These are phyloP conservation scores for Naganishia randhawae DNA, from an alignment of 768 basidiomycete species.

Conservation along the genomic window DNA sequence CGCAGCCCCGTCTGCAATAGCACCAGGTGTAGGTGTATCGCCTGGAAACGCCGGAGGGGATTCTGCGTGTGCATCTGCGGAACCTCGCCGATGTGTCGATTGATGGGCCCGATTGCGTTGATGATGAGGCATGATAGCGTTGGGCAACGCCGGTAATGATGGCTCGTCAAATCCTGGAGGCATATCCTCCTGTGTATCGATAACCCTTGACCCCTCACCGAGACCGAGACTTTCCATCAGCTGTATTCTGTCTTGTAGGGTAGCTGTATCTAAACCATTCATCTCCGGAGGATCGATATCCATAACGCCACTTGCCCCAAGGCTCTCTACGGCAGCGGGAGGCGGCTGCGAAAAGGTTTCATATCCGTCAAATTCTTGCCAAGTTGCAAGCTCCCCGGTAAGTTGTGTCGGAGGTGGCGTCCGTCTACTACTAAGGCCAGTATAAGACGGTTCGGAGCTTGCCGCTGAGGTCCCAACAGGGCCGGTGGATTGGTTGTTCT, in stretches of 20 bases:
- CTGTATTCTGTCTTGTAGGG: constrained; percentile 15
- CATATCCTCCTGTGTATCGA: constrained; percentile 49
- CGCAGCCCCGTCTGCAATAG: not conserved
- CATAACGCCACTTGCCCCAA: constrained; percentile 45
- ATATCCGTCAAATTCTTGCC: constrained; percentile 47
- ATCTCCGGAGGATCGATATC: constrained; percentile 37
- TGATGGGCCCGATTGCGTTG: constrained; percentile 1
- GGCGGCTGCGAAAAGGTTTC: constrained; percentile 49
- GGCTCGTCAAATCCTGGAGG: constrained; percentile 50
- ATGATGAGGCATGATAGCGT: constrained; percentile 32
- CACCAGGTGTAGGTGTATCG: not conserved
- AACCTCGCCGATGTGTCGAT: constrained; percentile 1
- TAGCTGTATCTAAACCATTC: constrained; percentile 30
- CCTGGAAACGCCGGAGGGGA: constrained; percentile 23
- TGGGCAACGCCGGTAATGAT: constrained; percentile 46
- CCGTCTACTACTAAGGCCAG: not conserved
- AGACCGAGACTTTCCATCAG: constrained; percentile 46
- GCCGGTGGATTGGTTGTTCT: not conserved
- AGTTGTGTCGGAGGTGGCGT: constrained; percentile 18
- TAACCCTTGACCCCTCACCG: constrained; percentile 47
- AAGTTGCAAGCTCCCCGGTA: constrained; percentile 25
- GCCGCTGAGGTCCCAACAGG: not conserved
- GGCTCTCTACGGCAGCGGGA: constrained; percentile 39
- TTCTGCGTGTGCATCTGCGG: not conserved
- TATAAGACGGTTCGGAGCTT: not conserved